Percentiles rank a stretch among this genome's conserved stretches.
Conservation (phyloP, 768 basidiomycete species). For the Pulveroboletus sp. region DNA sequence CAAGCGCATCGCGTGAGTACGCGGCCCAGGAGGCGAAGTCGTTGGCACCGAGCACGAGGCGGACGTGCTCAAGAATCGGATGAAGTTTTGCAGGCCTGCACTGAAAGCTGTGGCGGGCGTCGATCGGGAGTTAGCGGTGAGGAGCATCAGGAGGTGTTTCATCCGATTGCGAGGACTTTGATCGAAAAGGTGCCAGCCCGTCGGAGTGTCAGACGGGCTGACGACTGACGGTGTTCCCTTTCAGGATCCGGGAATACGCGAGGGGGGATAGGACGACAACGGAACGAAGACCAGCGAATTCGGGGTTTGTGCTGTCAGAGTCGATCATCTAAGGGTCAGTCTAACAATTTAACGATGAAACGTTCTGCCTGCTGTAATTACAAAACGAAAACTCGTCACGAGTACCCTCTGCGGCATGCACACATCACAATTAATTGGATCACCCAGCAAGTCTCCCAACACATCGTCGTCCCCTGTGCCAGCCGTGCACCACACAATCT, state of each 20-base stretch:
- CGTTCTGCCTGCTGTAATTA: background rate
- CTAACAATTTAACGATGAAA: background rate
- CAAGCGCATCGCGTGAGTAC: constrained; percentile 66
- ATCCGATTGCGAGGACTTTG: constrained; percentile 70
- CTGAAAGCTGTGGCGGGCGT: constrained; percentile 55
- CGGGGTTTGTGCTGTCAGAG: no score
- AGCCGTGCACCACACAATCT: constrained; percentile 56
- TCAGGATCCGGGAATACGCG: no score
- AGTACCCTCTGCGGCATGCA: background rate
- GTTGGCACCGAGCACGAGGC: constrained; percentile 52
- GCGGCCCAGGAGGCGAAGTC: constrained; percentile 56
- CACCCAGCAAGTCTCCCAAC: constrained; percentile 82
- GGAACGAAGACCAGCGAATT: no score
- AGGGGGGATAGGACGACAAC: background rate
- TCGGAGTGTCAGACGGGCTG: background rate
- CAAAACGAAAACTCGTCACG: no score
- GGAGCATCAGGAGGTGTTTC: constrained; percentile 51
- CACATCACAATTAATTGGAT: constrained; percentile 62
- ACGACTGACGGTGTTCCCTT: no score
- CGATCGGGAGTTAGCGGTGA: constrained; percentile 49
- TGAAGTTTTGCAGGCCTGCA: constrained; percentile 80
- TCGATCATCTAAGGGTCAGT: background rate
- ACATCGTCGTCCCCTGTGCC: constrained; percentile 66
- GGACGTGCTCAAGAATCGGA: constrained; percentile 67
- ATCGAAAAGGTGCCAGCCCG: constrained; percentile 88